phyloP scores from a whole-genome alignment of 352 stramenopile genomes.

The Pythium biforme region DNA sequence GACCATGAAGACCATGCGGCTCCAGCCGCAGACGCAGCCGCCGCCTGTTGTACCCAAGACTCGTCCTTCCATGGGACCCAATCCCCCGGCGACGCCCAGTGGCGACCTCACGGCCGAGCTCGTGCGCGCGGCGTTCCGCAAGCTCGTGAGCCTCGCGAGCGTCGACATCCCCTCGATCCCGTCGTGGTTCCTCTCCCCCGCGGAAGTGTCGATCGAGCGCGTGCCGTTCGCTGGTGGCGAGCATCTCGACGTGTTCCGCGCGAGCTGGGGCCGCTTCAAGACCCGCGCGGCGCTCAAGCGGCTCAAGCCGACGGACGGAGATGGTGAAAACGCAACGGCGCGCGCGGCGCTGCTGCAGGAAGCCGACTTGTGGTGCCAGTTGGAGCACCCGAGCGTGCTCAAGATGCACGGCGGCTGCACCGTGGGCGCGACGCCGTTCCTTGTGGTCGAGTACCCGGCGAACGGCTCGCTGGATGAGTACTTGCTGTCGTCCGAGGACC shows the following conservation, averaged over 20 bases:
- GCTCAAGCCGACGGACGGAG: slow-evolving; percentile 16
- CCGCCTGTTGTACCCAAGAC: neutral
- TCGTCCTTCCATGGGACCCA: slow-evolving; percentile 7
- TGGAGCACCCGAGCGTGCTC: slow-evolving; percentile 55
- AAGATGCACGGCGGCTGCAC: slow-evolving; percentile 53
- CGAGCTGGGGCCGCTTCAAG: slow-evolving; percentile 28
- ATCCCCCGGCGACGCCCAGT: slow-evolving; percentile 12
- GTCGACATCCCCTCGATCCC: slow-evolving; percentile 46
- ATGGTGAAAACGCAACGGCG: slow-evolving; percentile 10
- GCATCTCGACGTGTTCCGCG: slow-evolving; percentile 16
- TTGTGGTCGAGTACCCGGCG: slow-evolving; percentile 48
- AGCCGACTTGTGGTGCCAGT: slow-evolving; percentile 35
- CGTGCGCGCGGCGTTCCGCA: slow-evolving; percentile 43
- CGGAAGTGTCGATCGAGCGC: slow-evolving; percentile 33
- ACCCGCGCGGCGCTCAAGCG: slow-evolving; percentile 42
- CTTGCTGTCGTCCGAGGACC: slow-evolving; percentile 41
- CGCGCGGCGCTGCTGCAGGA: slow-evolving; percentile 35
- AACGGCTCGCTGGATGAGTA: slow-evolving; percentile 60
- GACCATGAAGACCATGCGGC: slow-evolving; percentile 30
- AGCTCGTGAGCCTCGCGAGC: slow-evolving; percentile 41
- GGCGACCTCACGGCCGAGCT: slow-evolving; percentile 39
- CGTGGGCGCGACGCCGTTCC: slow-evolving; percentile 43
- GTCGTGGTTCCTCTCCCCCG: slow-evolving; percentile 51
- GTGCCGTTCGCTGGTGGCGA: slow-evolving; percentile 20
- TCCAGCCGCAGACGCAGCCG: slow-evolving; percentile 9